Percentiles rank a stretch among this genome's conserved stretches.
These are phyloP conservation scores for Protoeuglena noctilucae DNA, from an alignment of 139 green algal genomes.

Conservation along the genomic window DNA sequence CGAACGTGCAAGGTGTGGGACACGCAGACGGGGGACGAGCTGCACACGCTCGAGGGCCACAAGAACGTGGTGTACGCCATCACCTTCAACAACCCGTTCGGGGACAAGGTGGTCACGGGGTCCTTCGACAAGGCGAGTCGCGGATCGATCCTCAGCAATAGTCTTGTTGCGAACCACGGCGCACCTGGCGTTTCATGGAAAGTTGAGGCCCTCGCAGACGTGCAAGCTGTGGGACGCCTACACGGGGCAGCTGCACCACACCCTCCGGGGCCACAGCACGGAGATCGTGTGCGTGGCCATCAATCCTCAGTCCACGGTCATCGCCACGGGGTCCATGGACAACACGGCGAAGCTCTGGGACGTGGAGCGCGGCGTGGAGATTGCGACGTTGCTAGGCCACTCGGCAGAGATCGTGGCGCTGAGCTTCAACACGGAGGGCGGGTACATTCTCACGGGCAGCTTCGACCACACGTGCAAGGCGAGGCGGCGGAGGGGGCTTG, in stretches of 20 bases:
- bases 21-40: conserved; percentile 47
- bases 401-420: conserved; percentile 52
- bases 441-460: conserved; percentile 40
- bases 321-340: conserved; percentile 58
- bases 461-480: conserved; percentile 52
- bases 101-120: conserved; percentile 52
- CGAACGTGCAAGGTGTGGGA: conserved; percentile 58
- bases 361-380: conserved; percentile 41
- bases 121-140: conserved; percentile 68
- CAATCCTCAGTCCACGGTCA: conserved; percentile 45
- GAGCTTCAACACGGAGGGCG: conserved; percentile 37
- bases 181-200: too few relatives aligned
- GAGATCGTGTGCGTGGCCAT: conserved; percentile 61
- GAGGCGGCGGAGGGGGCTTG: too few relatives aligned
- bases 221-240: conserved; percentile 43
- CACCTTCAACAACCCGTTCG: conserved; percentile 64
- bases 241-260: conserved; percentile 44
- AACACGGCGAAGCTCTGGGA: conserved; percentile 64
- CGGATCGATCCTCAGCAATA: too few relatives aligned
- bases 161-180: too few relatives aligned
- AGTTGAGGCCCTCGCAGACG: too few relatives aligned
- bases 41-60: conserved; percentile 55
- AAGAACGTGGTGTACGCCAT: conserved; percentile 68
- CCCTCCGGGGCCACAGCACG: conserved; percentile 39
- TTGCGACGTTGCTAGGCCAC: conserved; percentile 32